These are phyloP conservation scores for Maudiozyma serrabonitensis DNA, from an alignment of 805 yeast species.

Conservation along the genomic window DNA sequence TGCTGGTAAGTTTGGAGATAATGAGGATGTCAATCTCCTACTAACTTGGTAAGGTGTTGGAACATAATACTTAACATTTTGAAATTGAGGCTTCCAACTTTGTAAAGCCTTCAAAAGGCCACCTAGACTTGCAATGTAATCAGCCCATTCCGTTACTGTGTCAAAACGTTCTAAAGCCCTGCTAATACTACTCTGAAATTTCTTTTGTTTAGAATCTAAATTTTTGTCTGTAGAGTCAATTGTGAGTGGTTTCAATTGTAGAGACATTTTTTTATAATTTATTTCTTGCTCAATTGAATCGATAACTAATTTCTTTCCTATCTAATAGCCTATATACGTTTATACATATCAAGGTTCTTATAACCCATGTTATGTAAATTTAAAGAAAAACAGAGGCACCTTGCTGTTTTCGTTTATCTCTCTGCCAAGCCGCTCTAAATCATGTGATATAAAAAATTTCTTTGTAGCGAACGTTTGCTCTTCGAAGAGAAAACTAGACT, in stretches of 20 bases:
- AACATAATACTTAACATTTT: conserved; percentile 40
- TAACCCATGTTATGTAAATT: background rate
- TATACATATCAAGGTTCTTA: too few relatives aligned
- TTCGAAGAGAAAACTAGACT: too few relatives aligned
- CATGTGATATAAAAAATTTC: background rate
- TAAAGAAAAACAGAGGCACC: too few relatives aligned
- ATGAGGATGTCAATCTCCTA: conserved; percentile 63
- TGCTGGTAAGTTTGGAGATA: conserved; percentile 75
- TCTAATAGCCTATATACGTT: too few relatives aligned
- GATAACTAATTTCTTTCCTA: too few relatives aligned
- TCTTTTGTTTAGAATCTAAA: conserved; percentile 55
- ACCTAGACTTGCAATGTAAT: conserved; percentile 81
- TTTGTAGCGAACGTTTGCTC: background rate
- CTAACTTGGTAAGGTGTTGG: conserved; percentile 64
- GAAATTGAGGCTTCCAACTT: conserved; percentile 33
- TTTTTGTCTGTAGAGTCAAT: conserved; percentile 24
- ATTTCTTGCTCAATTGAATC: too few relatives aligned
- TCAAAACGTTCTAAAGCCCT: conserved; percentile 70
- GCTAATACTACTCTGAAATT: conserved; percentile 58
- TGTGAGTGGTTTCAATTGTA: conserved; percentile 25
- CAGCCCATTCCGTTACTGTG: conserved; percentile 93
- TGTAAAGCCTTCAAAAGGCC: conserved; percentile 66
- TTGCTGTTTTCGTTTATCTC: too few relatives aligned
- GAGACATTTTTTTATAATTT: conserved; percentile 19
- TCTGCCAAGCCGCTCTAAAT: too few relatives aligned